Evolutionary conservation across 2,329 filamentous ascomycete species (phyloP).

Genomic region (Tricladium varicosporioides): DNA sequence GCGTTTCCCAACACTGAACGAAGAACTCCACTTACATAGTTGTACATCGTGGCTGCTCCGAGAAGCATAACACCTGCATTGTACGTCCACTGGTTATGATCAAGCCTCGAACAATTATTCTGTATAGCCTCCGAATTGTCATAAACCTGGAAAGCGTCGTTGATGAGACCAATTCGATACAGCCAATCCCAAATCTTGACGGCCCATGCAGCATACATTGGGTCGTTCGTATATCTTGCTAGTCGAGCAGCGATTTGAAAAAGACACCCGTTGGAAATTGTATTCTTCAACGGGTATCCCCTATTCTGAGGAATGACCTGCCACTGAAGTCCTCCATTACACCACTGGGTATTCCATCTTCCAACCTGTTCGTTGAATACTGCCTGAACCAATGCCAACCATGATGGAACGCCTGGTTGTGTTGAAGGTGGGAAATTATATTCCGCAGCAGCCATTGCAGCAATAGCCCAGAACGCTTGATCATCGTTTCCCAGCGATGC

Average conservation of each 20-base stretch:
- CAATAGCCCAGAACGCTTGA: conserved; percentile 70
- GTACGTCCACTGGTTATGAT: conserved; percentile 65
- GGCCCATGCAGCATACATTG: conserved; percentile 74
- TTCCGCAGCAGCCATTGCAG: conserved; percentile 67
- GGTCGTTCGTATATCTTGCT: conserved; percentile 71
- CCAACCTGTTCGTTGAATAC: conserved; percentile 76
- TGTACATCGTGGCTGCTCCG: conserved; percentile 66
- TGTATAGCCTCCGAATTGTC: conserved; percentile 56
- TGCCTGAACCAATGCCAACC: conserved; percentile 70
- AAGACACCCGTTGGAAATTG: conserved; percentile 58
- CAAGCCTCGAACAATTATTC: conserved; percentile 55
- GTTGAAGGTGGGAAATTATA: conserved; percentile 58
- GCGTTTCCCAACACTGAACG: not conserved
- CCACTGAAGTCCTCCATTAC: conserved; percentile 73
- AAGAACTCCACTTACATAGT: conserved; percentile 45
- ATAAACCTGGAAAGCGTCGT: conserved; percentile 56
- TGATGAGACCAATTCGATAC: conserved; percentile 53
- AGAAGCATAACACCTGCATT: conserved; percentile 66
- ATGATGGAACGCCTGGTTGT: conserved; percentile 50
- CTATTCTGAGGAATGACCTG: conserved; percentile 75
- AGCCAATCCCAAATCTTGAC: conserved; percentile 70
- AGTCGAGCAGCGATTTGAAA: conserved; percentile 63
- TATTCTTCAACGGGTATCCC: conserved; percentile 75
- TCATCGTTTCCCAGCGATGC: conserved; percentile 69
- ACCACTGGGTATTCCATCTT: conserved; percentile 67